Evolutionary conservation across 1,139 yeast species (phyloP), one percentile per base, ranked within the genome.

Genomic region (Yamadazyma dushanensis): DNA sequence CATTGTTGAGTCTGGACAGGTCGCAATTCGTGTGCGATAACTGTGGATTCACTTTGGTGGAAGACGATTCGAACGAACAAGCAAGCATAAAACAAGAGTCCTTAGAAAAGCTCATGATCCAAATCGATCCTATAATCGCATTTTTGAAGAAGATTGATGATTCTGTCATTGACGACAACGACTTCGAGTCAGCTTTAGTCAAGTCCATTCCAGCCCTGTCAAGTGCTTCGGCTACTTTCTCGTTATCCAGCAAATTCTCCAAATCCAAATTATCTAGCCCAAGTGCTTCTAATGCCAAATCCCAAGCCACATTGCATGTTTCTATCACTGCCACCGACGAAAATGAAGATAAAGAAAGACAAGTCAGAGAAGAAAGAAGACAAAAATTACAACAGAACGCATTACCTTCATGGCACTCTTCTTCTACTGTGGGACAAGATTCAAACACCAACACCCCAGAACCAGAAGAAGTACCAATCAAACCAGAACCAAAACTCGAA

Each of bases 371-470:
- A 50, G 78, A 73, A 74, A 80, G 70, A 78, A 81, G 73, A 45
- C 74, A 69, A 46, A 86, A 83, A 57, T 76, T 90, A 56, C 85
- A 86, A 55, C 96, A 90, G 59, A 92, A 94, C 57, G 97, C 96
- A 2, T 71, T 92, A 49, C 98, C 99, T 8, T 82, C 95, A 16
- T 92, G 99, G 99, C 96, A 92, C 57, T 77, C 84, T 47, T 83
- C 83, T 48, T 81, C 94, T 52, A 89, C 98, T 1, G 94, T 92
- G 45, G 96, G 95, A 29, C 37, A 39, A 22, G 61, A 59, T 41
- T 57, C 76, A 45, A 86, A 83, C 32, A 73, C 45, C 14, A 53
- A 55, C 8, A 50, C 53, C 4, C 53, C 57, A 8, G 54, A 49
- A 18, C 45, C 46, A 3, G 43, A 33, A 2, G 17, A 7, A 6